Evolutionary conservation across 73 alveolate genomes (phyloP).

Genomic region (Urostyla sp.): DNA sequence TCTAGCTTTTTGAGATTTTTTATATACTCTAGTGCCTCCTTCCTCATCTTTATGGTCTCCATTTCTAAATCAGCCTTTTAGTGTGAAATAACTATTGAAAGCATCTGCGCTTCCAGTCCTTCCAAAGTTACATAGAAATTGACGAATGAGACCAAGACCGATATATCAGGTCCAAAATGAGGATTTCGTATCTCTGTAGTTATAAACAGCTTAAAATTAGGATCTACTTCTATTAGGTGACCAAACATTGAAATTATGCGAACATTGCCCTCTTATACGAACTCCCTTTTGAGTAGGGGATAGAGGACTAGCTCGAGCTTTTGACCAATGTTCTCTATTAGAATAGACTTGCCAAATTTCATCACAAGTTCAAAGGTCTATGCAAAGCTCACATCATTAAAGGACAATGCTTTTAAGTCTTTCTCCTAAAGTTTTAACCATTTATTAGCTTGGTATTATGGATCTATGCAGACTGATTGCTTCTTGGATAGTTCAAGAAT

Average conservation of each 20-base stretch:
- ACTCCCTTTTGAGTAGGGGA: conserved; percentile 93
- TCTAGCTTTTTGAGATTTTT: conserved; percentile 58
- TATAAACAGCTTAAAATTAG: conserved; percentile 92
- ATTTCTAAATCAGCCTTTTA: conserved; percentile 94
- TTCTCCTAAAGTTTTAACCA: conserved; percentile 88
- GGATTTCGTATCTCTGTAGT: conserved; percentile 99
- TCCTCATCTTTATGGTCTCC: conserved; percentile 63
- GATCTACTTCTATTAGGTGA: conserved; percentile 85
- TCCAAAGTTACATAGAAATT: conserved; percentile 87
- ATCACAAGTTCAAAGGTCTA: conserved; percentile 87
- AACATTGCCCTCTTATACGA: conserved; percentile 90
- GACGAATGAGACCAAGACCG: conserved; percentile 92
- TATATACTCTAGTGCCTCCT: conserved; percentile 59
- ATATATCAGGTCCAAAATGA: conserved; percentile 99
- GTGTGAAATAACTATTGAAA: conserved; percentile 97
- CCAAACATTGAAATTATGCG: conserved; percentile 86
- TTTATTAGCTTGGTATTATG: conserved; percentile 97
- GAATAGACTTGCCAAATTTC: conserved; percentile 94
- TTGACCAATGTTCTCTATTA: conserved; percentile 98
- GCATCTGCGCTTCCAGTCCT: conserved; percentile 98
- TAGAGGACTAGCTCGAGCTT: conserved; percentile 84
- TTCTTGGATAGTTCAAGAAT: conserved; percentile 94
- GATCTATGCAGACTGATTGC: conserved; percentile 99
- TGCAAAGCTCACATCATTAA: conserved; percentile 78
- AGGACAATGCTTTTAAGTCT: conserved; percentile 44